Conservation (phyloP, 805 yeast species). For the Suhomyces sp. region DNA sequence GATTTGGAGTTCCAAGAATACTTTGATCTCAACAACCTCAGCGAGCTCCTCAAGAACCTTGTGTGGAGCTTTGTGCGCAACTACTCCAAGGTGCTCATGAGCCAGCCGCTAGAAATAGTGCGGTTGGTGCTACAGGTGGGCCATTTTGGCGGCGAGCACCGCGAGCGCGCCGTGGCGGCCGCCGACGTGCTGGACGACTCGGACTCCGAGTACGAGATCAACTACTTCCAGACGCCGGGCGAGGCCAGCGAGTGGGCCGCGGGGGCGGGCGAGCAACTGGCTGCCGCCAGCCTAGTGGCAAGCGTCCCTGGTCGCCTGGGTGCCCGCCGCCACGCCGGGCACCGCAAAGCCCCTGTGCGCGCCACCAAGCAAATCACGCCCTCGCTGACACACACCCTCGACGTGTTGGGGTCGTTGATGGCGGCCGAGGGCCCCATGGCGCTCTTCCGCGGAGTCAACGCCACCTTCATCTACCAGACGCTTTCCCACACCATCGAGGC, state of each 20-base stretch:
- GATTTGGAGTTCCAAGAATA: slow-evolving; percentile 68
- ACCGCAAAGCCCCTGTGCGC: background rate
- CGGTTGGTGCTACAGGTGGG: slow-evolving; percentile 81
- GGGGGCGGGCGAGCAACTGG: background rate
- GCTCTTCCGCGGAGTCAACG: slow-evolving; percentile 69
- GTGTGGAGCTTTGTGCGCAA: slow-evolving; percentile 60
- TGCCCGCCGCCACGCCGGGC: background rate
- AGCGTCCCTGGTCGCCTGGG: background rate
- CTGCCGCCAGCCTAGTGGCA: background rate
- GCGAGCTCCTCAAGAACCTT: slow-evolving; percentile 55
- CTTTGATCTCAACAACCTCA: slow-evolving; percentile 55
- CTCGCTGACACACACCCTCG: slow-evolving; percentile 57
- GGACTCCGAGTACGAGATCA: slow-evolving; percentile 28
- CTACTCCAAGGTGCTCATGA: slow-evolving; percentile 63
- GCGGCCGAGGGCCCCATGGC: slow-evolving; percentile 73
- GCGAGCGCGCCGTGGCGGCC: background rate
- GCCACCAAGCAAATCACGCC: slow-evolving; percentile 46
- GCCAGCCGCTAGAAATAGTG: slow-evolving; percentile 88
- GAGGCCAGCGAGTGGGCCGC: slow-evolving; percentile 10
- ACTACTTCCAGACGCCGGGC: slow-evolving; percentile 32
- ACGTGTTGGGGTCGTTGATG: slow-evolving; percentile 59
- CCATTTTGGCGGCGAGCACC: slow-evolving; percentile 37
- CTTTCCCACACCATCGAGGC: slow-evolving; percentile 76
- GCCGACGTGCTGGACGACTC: slow-evolving; percentile 1
- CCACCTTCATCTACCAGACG: slow-evolving; percentile 76